Evolutionary conservation across 371 early-diverging fungal genomes (phyloP).

Genomic region (Haplosporangium sp.): DNA sequence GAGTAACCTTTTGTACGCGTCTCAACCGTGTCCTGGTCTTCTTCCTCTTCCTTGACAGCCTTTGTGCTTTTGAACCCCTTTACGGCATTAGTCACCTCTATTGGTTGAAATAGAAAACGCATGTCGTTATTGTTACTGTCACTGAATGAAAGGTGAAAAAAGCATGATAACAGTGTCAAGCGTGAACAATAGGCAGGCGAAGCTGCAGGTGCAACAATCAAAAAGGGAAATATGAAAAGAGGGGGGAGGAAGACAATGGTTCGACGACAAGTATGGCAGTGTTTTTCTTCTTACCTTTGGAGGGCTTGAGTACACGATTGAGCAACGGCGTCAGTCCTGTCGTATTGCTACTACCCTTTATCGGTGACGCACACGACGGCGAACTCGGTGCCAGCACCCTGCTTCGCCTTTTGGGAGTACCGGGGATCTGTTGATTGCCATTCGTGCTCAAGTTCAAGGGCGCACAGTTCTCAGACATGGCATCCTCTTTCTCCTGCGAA

Average conservation of each 20-base stretch:
- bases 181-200: too few relatives aligned
- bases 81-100: too few relatives aligned
- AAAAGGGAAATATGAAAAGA: too few relatives aligned
- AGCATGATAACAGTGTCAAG: too few relatives aligned
- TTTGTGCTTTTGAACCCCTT: not conserved
- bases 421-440: conserved; percentile 1
- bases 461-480: conserved; percentile 1
- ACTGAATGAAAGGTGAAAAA: too few relatives aligned
- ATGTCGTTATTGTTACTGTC: too few relatives aligned
- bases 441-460: too few relatives aligned
- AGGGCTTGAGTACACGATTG: conserved; percentile 25
- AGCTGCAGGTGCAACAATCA: too few relatives aligned
- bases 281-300: conserved; percentile 11
- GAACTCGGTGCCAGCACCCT: not conserved
- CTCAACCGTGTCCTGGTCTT: not conserved
- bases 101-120: too few relatives aligned
- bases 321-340: conserved; percentile 40
- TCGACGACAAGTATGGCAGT: not conserved
- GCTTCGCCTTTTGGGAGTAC: conserved; percentile 9
- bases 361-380: not conserved
- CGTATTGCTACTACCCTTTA: conserved; percentile 9
- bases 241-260: not conserved
- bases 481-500: not conserved
- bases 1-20: conserved; percentile 6
- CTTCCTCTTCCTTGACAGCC: not conserved